These are phyloP conservation scores for Cajanus cajan DNA, from an alignment of 306 rosid genomes.

Conservation along the genomic window DNA sequence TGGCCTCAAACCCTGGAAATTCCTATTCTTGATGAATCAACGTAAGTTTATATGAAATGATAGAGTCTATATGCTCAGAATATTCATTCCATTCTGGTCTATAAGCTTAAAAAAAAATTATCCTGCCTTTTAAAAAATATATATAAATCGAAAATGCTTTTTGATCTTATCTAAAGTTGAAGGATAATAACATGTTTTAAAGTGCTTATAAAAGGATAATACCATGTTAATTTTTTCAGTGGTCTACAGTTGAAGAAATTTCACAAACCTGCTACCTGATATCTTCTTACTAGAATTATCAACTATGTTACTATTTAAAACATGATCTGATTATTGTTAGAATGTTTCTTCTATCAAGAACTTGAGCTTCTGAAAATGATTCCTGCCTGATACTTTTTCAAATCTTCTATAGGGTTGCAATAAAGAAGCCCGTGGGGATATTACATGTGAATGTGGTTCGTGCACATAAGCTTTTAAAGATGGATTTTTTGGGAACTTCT, in stretches of 20 bases:
- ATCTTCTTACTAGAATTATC: neutral
- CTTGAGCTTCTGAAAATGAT: neutral
- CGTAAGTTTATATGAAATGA: constrained; percentile 48
- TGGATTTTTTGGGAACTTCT: constrained; percentile 84
- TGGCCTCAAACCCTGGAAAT: constrained; percentile 83
- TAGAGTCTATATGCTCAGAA: neutral
- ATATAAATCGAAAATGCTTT: neutral
- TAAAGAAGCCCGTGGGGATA: constrained; percentile 90
- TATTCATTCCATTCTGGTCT: neutral
- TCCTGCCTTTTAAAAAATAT: neutral
- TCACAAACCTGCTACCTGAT: neutral
- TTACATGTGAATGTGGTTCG: constrained; percentile 86
- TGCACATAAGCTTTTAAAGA: constrained; percentile 73
- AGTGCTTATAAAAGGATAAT: neutral
- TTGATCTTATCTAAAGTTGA: neutral
- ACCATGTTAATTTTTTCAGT: neutral
- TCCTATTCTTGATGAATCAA: constrained; percentile 74
- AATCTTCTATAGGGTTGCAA: constrained; percentile 46
- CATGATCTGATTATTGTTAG: neutral
- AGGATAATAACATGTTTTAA: neutral
- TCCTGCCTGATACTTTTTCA: constrained; percentile 2
- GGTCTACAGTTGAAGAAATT: neutral
- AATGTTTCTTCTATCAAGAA: neutral
- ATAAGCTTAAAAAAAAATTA: neutral
- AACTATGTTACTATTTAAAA: neutral